These are phyloP conservation scores for Apiosordaria backusii DNA, from an alignment of 495 filamentous ascomycete species.

Conservation along the genomic window DNA sequence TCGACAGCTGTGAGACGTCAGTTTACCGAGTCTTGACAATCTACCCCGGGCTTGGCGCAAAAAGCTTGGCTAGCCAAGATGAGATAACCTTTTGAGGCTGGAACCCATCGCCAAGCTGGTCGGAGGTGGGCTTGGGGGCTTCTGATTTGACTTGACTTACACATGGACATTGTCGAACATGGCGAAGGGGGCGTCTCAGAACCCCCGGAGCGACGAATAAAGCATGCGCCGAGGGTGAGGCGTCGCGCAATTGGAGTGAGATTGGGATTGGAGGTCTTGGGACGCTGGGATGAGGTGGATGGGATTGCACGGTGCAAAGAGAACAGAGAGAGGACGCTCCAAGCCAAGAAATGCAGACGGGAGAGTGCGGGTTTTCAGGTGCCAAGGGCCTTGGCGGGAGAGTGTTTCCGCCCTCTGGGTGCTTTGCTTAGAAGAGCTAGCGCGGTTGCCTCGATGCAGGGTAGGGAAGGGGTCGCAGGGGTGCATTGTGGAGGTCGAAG, in stretches of 20 bases:
- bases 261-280: not conserved
- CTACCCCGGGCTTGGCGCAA: conserved; percentile 36
- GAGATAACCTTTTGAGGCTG: conserved; percentile 16
- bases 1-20: conserved; percentile 38
- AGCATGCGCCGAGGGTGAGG: conserved; percentile 16
- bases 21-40: conserved; percentile 15
- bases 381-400: conserved; percentile 1
- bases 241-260: not conserved
- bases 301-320: not conserved
- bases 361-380: conserved; percentile 3
- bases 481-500: not conserved
- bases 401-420: not conserved
- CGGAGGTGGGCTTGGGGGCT: not conserved
- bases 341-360: conserved; percentile 5
- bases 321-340: not conserved
- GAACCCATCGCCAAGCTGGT: conserved; percentile 23
- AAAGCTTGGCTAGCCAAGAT: conserved; percentile 37
- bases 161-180: conserved; percentile 32
- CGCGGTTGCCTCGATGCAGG: conserved; percentile 1
- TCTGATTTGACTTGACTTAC: conserved; percentile 22
- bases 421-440: not conserved
- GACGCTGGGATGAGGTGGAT: not conserved
- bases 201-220: conserved; percentile 6
- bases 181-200: conserved; percentile 18
- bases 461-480: not conserved